These are phyloP conservation scores for Barnettozyma vustinii DNA, from an alignment of 805 yeast species.

Conservation along the genomic window DNA sequence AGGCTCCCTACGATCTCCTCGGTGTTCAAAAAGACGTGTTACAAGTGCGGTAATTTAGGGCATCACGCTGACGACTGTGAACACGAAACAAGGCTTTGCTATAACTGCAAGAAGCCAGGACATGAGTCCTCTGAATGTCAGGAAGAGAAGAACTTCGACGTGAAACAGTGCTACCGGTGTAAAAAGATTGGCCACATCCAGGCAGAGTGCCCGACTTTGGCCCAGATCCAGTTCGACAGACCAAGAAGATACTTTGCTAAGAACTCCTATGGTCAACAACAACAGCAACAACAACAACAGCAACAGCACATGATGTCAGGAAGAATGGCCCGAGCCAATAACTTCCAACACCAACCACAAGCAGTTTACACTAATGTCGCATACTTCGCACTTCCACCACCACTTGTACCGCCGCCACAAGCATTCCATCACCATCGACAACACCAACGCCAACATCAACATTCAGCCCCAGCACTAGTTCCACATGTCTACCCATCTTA, in stretches of 20 bases:
- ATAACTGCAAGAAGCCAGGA: slow-evolving; percentile 28
- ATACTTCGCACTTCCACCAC: background rate
- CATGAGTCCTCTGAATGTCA: slow-evolving; percentile 27
- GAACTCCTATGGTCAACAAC: background rate
- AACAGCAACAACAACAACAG: no score
- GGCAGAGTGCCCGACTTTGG: slow-evolving; percentile 22
- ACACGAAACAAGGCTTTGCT: slow-evolving; percentile 24
- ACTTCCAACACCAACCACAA: background rate
- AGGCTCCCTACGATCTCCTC: slow-evolving; percentile 13
- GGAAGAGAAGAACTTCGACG: slow-evolving; percentile 14
- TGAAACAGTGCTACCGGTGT: slow-evolving; percentile 28
- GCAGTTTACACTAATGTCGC: background rate
- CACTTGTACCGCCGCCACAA: background rate
- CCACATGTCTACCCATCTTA: background rate
- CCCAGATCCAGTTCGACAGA: background rate
- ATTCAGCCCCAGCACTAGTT: background rate
- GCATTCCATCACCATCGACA: background rate
- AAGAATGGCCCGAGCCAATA: background rate
- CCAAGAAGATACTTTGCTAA: background rate
- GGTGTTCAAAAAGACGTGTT: slow-evolving; percentile 27
- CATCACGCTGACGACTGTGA: slow-evolving; percentile 27
- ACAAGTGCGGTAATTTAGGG: slow-evolving; percentile 28
- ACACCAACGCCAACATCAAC: background rate
- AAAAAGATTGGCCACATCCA: slow-evolving; percentile 27
- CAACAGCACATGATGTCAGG: background rate